A percentile compares a stretch with the other conserved stretches of the same genome.
Evolutionary conservation across 2,329 filamentous ascomycete species (phyloP).

Genomic region (Lasiodiplodia gonubiensis): DNA sequence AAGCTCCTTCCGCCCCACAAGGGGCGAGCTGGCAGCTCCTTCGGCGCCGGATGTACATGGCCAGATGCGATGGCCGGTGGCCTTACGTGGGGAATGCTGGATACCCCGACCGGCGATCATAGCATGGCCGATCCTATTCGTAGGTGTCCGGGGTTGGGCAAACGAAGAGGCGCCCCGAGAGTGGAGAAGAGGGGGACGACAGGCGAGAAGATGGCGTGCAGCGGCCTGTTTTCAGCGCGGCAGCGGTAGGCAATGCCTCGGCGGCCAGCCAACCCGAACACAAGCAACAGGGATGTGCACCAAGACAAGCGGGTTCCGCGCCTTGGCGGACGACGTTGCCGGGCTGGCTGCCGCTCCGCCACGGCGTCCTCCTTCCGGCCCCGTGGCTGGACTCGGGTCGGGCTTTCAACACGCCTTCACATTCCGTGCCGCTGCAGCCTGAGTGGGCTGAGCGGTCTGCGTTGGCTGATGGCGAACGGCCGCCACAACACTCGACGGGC

Average conservation of each 20-base stretch:
- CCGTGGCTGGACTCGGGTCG: slow-evolving; percentile 4
- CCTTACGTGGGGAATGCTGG: background rate
- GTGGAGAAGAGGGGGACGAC: background rate
- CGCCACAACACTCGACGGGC: slow-evolving; percentile 16
- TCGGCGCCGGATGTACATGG: background rate
- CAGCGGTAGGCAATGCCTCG: background rate
- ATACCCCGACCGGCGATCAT: background rate
- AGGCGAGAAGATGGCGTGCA: slow-evolving; percentile 13
- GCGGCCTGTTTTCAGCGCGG: background rate
- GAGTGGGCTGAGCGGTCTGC: slow-evolving; percentile 9
- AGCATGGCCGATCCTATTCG: slow-evolving; percentile 18
- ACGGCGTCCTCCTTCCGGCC: slow-evolving; percentile 5
- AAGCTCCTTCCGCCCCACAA: slow-evolving; percentile 1
- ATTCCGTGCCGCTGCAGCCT: slow-evolving; percentile 1
- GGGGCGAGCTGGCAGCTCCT: slow-evolving; percentile 11
- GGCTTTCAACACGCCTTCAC: background rate
- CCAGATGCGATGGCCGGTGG: background rate
- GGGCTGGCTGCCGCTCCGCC: slow-evolving; percentile 4
- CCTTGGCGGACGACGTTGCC: slow-evolving; percentile 14
- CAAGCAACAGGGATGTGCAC: slow-evolving; percentile 5
- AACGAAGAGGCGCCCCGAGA: background rate
- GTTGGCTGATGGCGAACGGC: slow-evolving; percentile 9
- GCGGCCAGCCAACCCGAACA: slow-evolving; percentile 3
- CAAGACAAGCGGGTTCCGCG: slow-evolving; percentile 14
- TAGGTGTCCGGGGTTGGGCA: background rate